A percentile compares a stretch with the other conserved stretches of the same genome.
These are phyloP conservation scores for Amylostereum areolatum DNA, from an alignment of 1,284 basidiomycete genomes.

Conservation along the genomic window DNA sequence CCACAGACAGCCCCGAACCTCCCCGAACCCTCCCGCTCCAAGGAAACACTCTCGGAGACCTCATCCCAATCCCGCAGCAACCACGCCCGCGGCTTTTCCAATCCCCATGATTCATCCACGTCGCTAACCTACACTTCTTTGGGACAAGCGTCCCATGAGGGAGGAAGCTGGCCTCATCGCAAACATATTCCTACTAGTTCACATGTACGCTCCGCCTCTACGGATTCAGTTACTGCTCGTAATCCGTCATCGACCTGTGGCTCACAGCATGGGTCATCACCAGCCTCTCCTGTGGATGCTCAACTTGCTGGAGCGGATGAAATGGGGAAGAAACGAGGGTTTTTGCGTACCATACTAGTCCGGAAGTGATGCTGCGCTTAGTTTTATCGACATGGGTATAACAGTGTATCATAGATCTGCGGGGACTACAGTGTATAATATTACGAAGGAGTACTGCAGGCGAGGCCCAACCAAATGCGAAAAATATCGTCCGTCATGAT, in stretches of 20 bases:
- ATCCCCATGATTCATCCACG: slow-evolving; percentile 2
- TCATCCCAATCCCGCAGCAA: background rate
- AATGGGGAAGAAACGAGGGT: slow-evolving; percentile 17
- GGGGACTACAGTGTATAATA: background rate
- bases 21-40: too few relatives aligned
- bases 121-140: background rate
- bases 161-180: slow-evolving; percentile 4
- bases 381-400: slow-evolving; percentile 3
- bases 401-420: slow-evolving; percentile 2
- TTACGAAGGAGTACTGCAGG: background rate
- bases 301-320: slow-evolving; percentile 8
- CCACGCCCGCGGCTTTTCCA: slow-evolving; percentile 7
- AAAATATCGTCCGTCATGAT: slow-evolving; percentile 5
- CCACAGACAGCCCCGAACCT: too few relatives aligned
- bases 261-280: too few relatives aligned
- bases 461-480: background rate
- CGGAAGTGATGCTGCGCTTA: slow-evolving; percentile 11
- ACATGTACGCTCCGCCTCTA: slow-evolving; percentile 10
- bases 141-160: background rate
- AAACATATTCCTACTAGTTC: slow-evolving; percentile 1
- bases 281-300: background rate
- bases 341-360: slow-evolving; percentile 23
- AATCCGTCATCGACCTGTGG: slow-evolving; percentile 3
- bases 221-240: slow-evolving; percentile 8
- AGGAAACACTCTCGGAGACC: too few relatives aligned